Evolutionary conservation across 2,329 filamentous ascomycete species (phyloP).

Genomic region (Basipetospora sp.): DNA sequence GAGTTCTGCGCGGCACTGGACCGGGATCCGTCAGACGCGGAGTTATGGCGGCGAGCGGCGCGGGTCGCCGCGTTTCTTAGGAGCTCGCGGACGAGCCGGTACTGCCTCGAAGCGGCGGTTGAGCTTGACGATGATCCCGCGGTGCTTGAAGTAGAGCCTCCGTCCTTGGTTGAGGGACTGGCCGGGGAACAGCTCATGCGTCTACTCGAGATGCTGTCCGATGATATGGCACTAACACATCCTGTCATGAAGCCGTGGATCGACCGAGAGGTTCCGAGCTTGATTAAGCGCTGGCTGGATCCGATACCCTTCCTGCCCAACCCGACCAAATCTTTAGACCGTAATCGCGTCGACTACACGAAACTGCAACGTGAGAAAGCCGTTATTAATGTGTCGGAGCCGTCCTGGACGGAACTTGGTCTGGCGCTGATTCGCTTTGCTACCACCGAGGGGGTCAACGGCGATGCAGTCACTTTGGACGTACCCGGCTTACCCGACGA

Average conservation of each 20-base stretch:
- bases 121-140: conserved; percentile 54
- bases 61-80: conserved; percentile 44
- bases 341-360: background rate
- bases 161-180: conserved; percentile 47
- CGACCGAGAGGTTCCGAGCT: conserved; percentile 33
- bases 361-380: background rate
- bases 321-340: conserved; percentile 24
- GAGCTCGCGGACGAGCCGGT: conserved; percentile 42
- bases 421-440: conserved; percentile 1
- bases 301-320: conserved; percentile 49
- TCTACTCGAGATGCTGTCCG: conserved; percentile 36
- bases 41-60: conserved; percentile 47
- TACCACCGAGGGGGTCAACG: background rate
- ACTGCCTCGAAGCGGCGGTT: conserved; percentile 50
- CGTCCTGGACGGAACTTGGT: conserved; percentile 5
- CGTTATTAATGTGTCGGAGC: background rate
- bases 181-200: conserved; percentile 48
- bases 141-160: conserved; percentile 45
- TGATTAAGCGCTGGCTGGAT: conserved; percentile 41
- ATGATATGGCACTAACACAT: conserved; percentile 43
- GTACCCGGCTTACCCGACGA: conserved; percentile 5
- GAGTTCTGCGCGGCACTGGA: conserved; percentile 46
- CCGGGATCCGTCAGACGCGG: conserved; percentile 52
- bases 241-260: conserved; percentile 45
- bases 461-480: conserved; percentile 1